Percentiles rank a stretch among this genome's conserved stretches.
Conservation (phyloP, 148 eudicot species). For the Rheum nobile region DNA sequence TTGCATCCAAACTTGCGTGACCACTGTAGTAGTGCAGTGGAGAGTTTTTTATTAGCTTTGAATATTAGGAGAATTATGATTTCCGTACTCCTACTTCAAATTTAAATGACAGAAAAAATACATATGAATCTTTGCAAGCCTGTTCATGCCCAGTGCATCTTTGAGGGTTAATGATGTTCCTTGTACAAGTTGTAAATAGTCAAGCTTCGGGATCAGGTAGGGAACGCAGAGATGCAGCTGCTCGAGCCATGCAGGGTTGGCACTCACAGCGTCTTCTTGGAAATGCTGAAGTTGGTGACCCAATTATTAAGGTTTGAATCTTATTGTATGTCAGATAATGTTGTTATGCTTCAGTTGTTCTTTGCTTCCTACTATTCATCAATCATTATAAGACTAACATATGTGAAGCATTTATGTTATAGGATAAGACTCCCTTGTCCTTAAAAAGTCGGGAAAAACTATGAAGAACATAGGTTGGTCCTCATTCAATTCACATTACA, state of each 20-base stretch:
- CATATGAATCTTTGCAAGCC: background rate
- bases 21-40: no score
- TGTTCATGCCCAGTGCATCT: background rate
- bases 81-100: background rate
- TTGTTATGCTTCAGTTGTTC: background rate
- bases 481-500: background rate
- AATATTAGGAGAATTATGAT: no score
- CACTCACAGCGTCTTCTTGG: constrained; percentile 61
- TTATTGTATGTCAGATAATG: background rate
- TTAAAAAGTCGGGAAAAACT: constrained; percentile 57
- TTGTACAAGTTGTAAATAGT: constrained; percentile 25
- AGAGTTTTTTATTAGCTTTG: no score
- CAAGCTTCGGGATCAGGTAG: constrained; percentile 45
- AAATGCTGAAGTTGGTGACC: constrained; percentile 83
- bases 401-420: constrained; percentile 11
- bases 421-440: constrained; percentile 61
- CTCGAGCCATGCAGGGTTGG: constrained; percentile 75
- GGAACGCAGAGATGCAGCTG: constrained; percentile 50
- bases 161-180: background rate
- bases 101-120: background rate
- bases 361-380: background rate
- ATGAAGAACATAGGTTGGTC: constrained; percentile 60
- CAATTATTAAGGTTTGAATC: constrained; percentile 43
- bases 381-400: background rate
- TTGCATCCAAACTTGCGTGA: no score